Evolutionary conservation across 148 eudicot species (phyloP).

Genomic region (Rhododendron mucronatum): DNA sequence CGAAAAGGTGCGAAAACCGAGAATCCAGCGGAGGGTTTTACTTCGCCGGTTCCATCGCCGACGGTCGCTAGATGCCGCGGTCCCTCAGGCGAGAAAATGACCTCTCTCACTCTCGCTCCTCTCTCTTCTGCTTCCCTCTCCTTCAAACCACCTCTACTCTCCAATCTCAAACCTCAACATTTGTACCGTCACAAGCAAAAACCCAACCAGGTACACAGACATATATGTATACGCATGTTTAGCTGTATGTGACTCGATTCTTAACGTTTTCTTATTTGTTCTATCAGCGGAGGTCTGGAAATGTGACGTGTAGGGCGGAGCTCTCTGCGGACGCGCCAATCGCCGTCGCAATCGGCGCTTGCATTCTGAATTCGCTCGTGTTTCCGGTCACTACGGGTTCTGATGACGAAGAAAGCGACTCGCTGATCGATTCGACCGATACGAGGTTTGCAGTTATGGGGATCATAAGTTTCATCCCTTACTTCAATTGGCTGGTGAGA

Average conservation of each 20-base stretch:
- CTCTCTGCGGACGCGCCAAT: slow-evolving; percentile 63
- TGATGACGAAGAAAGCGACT: slow-evolving; percentile 35
- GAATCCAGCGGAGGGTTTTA: background rate
- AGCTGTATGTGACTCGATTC: background rate
- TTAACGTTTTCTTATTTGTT: background rate
- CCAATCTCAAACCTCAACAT: slow-evolving; percentile 2
- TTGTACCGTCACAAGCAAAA: slow-evolving; percentile 4
- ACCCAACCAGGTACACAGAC: slow-evolving; percentile 16
- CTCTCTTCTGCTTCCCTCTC: slow-evolving; percentile 12
- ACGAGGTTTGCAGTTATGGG: slow-evolving; percentile 81
- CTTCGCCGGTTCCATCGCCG: background rate
- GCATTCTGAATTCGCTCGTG: slow-evolving; percentile 60
- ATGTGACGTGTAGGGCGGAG: slow-evolving; percentile 56
- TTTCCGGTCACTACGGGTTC: slow-evolving; percentile 34
- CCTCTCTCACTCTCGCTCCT: slow-evolving; percentile 16
- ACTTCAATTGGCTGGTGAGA: slow-evolving; percentile 95
- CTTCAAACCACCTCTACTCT: slow-evolving; percentile 10
- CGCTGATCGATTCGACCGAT: slow-evolving; percentile 53
- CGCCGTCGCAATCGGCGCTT: slow-evolving; percentile 73
- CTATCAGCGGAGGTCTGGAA: slow-evolving; percentile 20
- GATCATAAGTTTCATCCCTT: slow-evolving; percentile 84
- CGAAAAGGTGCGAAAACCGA: background rate
- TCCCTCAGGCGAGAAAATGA: slow-evolving; percentile 11
- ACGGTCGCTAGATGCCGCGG: slow-evolving; percentile 9
- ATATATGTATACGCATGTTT: background rate